These are phyloP conservation scores for Panus rudis DNA, from an alignment of 768 basidiomycete genomes.

Conservation along the genomic window DNA sequence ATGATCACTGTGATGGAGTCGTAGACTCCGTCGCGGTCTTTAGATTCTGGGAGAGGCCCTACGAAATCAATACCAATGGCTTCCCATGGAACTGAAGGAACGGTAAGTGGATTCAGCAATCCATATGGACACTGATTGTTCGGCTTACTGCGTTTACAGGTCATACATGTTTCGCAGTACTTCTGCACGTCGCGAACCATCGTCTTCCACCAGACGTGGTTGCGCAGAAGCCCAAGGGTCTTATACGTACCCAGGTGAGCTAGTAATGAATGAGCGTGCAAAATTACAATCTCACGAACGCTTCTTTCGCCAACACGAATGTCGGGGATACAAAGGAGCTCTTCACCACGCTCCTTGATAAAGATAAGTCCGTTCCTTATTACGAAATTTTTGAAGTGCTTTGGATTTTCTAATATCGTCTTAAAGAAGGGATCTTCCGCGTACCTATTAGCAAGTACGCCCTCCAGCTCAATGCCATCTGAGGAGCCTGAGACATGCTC, in stretches of 20 bases:
- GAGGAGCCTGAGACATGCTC: not conserved
- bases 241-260: slow-evolving; percentile 32
- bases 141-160: slow-evolving; percentile 16
- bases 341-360: slow-evolving; percentile 3
- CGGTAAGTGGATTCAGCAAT: slow-evolving; percentile 17
- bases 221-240: slow-evolving; percentile 25
- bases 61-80: slow-evolving; percentile 24
- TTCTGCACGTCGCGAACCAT: slow-evolving; percentile 22
- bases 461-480: slow-evolving; percentile 10
- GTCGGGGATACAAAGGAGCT: slow-evolving; percentile 24
- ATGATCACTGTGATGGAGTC: slow-evolving; percentile 23
- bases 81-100: slow-evolving; percentile 21
- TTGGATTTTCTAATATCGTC: slow-evolving; percentile 16
- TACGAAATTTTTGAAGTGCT: slow-evolving; percentile 21
- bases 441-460: slow-evolving; percentile 16
- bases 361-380: slow-evolving; percentile 16
- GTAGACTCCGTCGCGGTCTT: slow-evolving; percentile 16
- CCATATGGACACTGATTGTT: slow-evolving; percentile 18
- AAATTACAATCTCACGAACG: slow-evolving; percentile 26
- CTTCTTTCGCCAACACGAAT: slow-evolving; percentile 12
- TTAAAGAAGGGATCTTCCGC: slow-evolving; percentile 25
- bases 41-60: slow-evolving; percentile 16
- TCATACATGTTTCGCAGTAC: slow-evolving; percentile 21
- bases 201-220: slow-evolving; percentile 35
- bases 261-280: slow-evolving; percentile 31